Conservation (phyloP, 768 basidiomycete species). For the Lactarius deliciosus region DNA sequence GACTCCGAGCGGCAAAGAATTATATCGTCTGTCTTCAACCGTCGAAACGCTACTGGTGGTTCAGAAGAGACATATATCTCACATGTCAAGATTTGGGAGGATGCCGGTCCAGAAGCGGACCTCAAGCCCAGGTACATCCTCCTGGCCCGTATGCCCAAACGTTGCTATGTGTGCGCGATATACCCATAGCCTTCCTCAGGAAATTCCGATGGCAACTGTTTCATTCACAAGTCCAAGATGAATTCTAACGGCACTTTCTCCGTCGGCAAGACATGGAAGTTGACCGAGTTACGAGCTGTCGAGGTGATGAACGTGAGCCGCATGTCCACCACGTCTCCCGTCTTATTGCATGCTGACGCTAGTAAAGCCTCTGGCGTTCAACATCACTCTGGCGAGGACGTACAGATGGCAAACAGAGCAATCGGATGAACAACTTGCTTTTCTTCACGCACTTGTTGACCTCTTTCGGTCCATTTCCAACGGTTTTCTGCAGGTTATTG, state of each 20-base stretch:
- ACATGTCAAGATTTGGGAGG: slow-evolving; percentile 94
- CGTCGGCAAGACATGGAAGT: slow-evolving; percentile 94
- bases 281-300: slow-evolving; percentile 77
- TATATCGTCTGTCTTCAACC: slow-evolving; percentile 79
- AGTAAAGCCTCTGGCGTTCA: slow-evolving; percentile 61
- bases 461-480: slow-evolving; percentile 47
- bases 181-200: slow-evolving; percentile 42
- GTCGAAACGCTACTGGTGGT: slow-evolving; percentile 59
- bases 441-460: slow-evolving; percentile 65
- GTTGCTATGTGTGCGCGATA: slow-evolving; percentile 7
- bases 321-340: slow-evolving; percentile 6
- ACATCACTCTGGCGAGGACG: slow-evolving; percentile 82
- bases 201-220: slow-evolving; percentile 58
- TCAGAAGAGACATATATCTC: slow-evolving; percentile 80
- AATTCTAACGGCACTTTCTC: slow-evolving; percentile 95
- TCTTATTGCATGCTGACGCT: not conserved
- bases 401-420: slow-evolving; percentile 90
- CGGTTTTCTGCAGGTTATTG: slow-evolving; percentile 56
- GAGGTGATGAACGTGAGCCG: slow-evolving; percentile 52
- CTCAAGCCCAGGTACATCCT: slow-evolving; percentile 89
- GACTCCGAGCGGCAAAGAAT: slow-evolving; percentile 67
- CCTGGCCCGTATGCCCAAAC: slow-evolving; percentile 75
- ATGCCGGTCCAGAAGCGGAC: slow-evolving; percentile 63
- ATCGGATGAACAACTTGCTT: slow-evolving; percentile 65
- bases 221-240: slow-evolving; percentile 94